Base-by-base conservation (phyloP, 208 protist species). In the Spongospora subterranea region DNA sequence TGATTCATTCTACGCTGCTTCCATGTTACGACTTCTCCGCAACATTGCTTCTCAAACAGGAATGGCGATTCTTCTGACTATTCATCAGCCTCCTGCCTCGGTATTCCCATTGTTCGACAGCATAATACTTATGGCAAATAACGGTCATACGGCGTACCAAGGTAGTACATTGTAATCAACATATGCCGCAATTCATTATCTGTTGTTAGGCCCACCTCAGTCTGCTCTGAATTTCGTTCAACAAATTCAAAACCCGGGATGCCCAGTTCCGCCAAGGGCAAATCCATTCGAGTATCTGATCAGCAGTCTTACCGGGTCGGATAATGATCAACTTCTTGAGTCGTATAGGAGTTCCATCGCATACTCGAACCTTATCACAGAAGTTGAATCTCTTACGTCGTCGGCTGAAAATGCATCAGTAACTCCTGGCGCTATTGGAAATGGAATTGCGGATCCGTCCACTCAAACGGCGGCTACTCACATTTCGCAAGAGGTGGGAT, bases 221-320 rank as follows among this genome's bases (percentile, higher is more conserved):
- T 6, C 6, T 17, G 71, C 71, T 6, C n/a, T 82, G 17, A n/a
- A 82, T 20, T 82, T 82, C 71, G 35, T 82, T 6, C 71, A 43
- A 35, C 6, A 45, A 6, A 35, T 40, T 43, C n/a, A n/a, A 20
- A 6, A 20, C 17, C 11, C n/a, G 40, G 6, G 6, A n/a, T 40
- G 11, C 6, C 71, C 71, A n/a, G 6, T 6, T 43, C n/a, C 35
- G n/a, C 11, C 6, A 6, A n/a, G 71, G 17, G 6, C 17, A 6
- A 82, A 82, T 43, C 71, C 71, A n/a, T 82, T 82, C 71, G 71
- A 82, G n/a, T 82, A 82, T 43, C 71, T 82, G 6, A 35, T 82
- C 71, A 39, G 17, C 17, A 39, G 11, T 6, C 71, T 82, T 6
- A 82, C 11, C 71, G n/a, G 40, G 11, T 82, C 71, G 71, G 50